Conservation (phyloP, 306 rosid genomes). For the Ammopiptanthus mongolicus region DNA sequence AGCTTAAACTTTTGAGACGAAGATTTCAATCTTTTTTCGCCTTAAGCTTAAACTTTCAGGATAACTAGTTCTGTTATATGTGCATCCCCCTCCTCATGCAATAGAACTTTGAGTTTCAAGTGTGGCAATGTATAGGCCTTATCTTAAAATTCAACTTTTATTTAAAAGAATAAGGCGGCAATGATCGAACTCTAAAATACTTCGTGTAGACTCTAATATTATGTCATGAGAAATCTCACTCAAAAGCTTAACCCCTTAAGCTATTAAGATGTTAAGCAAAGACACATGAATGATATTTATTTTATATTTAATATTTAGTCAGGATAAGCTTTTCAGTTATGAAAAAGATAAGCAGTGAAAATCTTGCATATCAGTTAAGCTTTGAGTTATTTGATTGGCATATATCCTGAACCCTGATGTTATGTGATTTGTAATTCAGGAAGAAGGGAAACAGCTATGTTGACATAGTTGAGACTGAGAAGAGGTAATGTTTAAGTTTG, state of each 20-base stretch:
- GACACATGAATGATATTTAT: no score
- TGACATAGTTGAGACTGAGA: conserved; percentile 43
- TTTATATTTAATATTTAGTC: background rate
- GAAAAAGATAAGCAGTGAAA: background rate
- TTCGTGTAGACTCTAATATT: no score
- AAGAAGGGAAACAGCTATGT: conserved; percentile 55
- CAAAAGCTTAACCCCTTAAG: no score
- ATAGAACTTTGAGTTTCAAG: no score
- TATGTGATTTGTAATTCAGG: conserved; percentile 25
- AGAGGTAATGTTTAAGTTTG: conserved; percentile 27
- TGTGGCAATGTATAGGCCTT: no score
- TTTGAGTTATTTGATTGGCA: background rate
- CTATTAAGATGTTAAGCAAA: no score
- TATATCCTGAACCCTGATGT: background rate
- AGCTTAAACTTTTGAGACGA: background rate
- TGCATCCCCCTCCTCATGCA: background rate
- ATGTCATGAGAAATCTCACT: no score
- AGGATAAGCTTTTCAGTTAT: background rate
- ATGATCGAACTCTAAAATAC: no score
- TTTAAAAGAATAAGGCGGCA: no score
- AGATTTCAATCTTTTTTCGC: background rate
- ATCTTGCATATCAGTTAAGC: background rate
- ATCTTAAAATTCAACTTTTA: no score
- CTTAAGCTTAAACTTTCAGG: background rate
- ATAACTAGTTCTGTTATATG: background rate